Percentiles rank a stretch among this genome's conserved stretches.
Evolutionary conservation across 768 basidiomycete genomes (phyloP).

Genomic region (Macrocybe gigantea): DNA sequence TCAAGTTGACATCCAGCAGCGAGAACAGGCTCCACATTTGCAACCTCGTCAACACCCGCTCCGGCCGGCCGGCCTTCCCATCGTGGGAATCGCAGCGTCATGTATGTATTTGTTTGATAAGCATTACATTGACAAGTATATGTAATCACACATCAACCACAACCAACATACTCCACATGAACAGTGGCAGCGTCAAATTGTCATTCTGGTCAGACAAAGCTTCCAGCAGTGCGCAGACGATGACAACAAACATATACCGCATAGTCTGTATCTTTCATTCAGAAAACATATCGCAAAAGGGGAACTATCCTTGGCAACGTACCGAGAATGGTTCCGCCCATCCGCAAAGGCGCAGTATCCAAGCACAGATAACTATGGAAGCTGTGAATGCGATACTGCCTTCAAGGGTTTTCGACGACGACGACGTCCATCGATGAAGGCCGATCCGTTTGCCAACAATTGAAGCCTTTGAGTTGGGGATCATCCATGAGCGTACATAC

Average conservation of each 20-base stretch:
- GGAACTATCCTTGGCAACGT: constrained; percentile 20
- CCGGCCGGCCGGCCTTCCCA: neutral
- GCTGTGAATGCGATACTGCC: constrained; percentile 79
- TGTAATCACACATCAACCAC: constrained; percentile 33
- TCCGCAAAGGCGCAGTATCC: constrained; percentile 66
- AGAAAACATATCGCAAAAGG: neutral
- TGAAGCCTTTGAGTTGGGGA: constrained; percentile 59
- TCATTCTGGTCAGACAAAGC: constrained; percentile 95
- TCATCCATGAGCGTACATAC: neutral
- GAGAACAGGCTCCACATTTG: too few relatives aligned
- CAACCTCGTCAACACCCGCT: too few relatives aligned
- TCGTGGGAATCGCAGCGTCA: constrained; percentile 20
- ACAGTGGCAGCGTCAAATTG: constrained; percentile 94
- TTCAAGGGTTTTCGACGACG: constrained; percentile 84
- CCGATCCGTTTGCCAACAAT: constrained; percentile 87
- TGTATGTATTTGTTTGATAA: neutral
- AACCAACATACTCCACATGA: constrained; percentile 86
- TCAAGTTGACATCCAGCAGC: too few relatives aligned
- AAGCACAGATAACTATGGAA: constrained; percentile 66
- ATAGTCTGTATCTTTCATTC: constrained; percentile 38
- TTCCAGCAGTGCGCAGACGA: constrained; percentile 73
- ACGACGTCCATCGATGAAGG: constrained; percentile 75
- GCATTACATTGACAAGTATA: neutral
- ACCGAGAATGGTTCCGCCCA: constrained; percentile 75
- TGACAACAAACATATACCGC: constrained; percentile 59